Percentiles rank a stretch among this genome's conserved stretches.
phyloP scores from a whole-genome alignment of 441 rosid species.

The Sinapis alba region DNA sequence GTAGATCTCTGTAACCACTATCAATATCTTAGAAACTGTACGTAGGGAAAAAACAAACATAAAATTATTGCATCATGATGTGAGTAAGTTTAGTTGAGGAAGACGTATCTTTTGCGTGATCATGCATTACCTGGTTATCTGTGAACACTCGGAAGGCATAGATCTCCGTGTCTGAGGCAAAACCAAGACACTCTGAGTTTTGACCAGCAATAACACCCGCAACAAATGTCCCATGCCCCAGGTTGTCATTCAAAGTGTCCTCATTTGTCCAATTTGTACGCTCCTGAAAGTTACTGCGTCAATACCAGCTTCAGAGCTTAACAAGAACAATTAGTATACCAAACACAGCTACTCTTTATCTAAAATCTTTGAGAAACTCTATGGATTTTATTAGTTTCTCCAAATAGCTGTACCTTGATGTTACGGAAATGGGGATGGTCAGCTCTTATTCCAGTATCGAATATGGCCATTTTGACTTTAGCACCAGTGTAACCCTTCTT shows the following conservation, averaged over 20 bases:
- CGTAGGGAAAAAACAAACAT: background rate
- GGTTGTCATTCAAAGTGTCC: constrained; percentile 96
- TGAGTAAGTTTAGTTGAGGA: background rate
- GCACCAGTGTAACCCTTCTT: constrained; percentile 84
- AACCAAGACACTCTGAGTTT: constrained; percentile 90
- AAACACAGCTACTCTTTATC: background rate
- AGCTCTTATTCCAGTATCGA: constrained; percentile 96
- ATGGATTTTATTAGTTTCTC: background rate
- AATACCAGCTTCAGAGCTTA: constrained; percentile 39
- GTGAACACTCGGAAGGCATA: constrained; percentile 98
- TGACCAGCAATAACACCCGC: constrained; percentile 97
- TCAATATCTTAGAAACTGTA: constrained; percentile 9
- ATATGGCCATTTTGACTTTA: constrained; percentile 98
- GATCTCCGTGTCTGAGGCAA: constrained; percentile 94
- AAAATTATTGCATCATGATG: background rate
- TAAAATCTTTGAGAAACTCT: background rate
- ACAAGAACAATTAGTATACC: background rate
- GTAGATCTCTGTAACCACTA: constrained; percentile 11
- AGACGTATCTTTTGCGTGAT: constrained; percentile 6
- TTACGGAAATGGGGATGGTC: constrained; percentile 98
- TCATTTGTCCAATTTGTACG: constrained; percentile 99
- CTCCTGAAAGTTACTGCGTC: constrained; percentile 61
- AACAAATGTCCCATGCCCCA: constrained; percentile 99
- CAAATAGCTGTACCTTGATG: constrained; percentile 64
- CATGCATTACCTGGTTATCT: constrained; percentile 93